These are phyloP conservation scores for Sphaerobolus stellatus DNA, from an alignment of 1,284 basidiomycete species.

Conservation along the genomic window DNA sequence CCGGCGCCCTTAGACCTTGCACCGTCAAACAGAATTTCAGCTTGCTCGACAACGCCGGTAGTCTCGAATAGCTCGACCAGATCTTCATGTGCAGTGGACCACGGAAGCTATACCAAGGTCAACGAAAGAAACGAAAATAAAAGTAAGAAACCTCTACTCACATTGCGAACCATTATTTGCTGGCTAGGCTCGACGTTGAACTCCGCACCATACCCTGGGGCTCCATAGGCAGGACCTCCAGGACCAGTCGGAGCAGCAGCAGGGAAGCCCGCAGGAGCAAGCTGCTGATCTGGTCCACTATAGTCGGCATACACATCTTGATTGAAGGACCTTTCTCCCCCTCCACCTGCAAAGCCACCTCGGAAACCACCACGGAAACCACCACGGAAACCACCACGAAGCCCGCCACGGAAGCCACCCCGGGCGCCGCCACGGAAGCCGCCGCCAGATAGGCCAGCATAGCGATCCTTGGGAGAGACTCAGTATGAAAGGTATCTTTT, in stretches of 20 bases:
- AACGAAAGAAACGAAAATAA: not conserved
- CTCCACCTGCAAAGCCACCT: slow-evolving; percentile 53
- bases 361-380: slow-evolving; percentile 52
- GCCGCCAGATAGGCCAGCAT: slow-evolving; percentile 69
- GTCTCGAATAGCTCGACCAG: slow-evolving; percentile 98
- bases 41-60: slow-evolving; percentile 90
- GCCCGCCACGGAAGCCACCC: slow-evolving; percentile 60
- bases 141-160: slow-evolving; percentile 45
- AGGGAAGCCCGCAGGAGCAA: slow-evolving; percentile 49
- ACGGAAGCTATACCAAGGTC: slow-evolving; percentile 69
- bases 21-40: slow-evolving; percentile 91
- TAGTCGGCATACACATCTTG: slow-evolving; percentile 82
- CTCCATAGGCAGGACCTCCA: slow-evolving; percentile 29
- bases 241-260: slow-evolving; percentile 39
- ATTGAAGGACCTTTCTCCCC: slow-evolving; percentile 69
- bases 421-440: slow-evolving; percentile 45
- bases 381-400: slow-evolving; percentile 54
- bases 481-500: slow-evolving; percentile 13
- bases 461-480: slow-evolving; percentile 68
- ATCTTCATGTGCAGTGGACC: slow-evolving; percentile 99
- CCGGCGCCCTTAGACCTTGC: slow-evolving; percentile 91
- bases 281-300: slow-evolving; percentile 70
- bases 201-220: slow-evolving; percentile 26
- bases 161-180: slow-evolving; percentile 97
- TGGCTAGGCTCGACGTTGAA: slow-evolving; percentile 78